A percentile compares a stretch with the other conserved stretches of the same genome.
phyloP scores from a whole-genome alignment of 345 rosid genomes.

The Populus euphratica region DNA sequence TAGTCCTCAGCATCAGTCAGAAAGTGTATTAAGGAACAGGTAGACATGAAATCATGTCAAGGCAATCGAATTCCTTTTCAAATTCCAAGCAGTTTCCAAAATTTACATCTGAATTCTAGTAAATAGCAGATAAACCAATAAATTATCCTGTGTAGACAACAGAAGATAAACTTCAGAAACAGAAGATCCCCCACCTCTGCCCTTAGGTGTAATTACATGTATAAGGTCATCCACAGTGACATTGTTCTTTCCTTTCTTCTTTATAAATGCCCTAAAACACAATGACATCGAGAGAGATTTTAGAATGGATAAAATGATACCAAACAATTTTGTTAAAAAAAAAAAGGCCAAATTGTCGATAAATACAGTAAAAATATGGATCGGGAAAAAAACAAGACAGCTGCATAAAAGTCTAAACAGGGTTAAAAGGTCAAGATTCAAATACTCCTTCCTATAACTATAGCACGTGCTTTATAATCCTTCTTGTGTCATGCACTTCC shows the following conservation, averaged over 20 bases:
- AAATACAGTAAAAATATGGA: background rate
- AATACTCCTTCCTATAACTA: background rate
- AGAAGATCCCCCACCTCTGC: constrained; percentile 53
- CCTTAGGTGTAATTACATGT: constrained; percentile 70
- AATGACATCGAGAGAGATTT: background rate
- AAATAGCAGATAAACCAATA: background rate
- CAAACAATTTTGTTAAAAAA: background rate
- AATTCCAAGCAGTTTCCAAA: background rate
- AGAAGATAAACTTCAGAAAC: background rate
- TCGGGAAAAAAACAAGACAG: too few relatives aligned
- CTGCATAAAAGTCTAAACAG: background rate
- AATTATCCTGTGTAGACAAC: background rate
- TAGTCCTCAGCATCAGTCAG: background rate
- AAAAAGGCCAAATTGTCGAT: background rate
- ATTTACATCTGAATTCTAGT: background rate
- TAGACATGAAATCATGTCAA: background rate
- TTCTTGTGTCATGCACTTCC: background rate
- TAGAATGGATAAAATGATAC: background rate
- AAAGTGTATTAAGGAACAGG: background rate
- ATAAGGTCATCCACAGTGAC: constrained; percentile 80
- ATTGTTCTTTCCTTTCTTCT: constrained; percentile 73
- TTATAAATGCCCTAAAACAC: constrained; percentile 50
- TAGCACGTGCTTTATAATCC: background rate
- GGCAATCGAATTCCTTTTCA: background rate
- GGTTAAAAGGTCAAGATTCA: background rate